Conservation (phyloP, 2,329 filamentous ascomycete genomes). For the Scleromitrula shiraiana region DNA sequence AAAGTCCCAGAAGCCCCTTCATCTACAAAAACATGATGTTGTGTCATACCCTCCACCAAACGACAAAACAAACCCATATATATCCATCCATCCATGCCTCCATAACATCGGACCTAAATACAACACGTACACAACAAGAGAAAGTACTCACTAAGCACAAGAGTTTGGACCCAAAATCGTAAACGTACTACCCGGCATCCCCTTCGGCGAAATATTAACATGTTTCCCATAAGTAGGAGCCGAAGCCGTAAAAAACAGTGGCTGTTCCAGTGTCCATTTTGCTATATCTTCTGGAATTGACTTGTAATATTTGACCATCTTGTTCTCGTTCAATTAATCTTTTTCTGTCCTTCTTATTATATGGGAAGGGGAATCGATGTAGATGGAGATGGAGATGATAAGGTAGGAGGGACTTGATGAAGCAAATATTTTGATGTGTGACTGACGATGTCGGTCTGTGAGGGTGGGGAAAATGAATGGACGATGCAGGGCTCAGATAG, state of each 20-base stretch:
- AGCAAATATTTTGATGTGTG: too few relatives aligned
- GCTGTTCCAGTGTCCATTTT: conserved; percentile 58
- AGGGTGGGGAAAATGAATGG: too few relatives aligned
- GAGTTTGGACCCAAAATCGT: conserved; percentile 46
- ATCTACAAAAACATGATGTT: too few relatives aligned
- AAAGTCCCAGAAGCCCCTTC: too few relatives aligned
- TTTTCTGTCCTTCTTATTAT: too few relatives aligned
- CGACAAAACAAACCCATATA: not conserved
- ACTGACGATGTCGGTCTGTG: too few relatives aligned
- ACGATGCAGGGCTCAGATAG: too few relatives aligned
- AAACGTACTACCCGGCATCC: conserved; percentile 54
- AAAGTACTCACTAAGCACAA: not conserved
- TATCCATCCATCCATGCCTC: not conserved
- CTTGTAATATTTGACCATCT: conserved; percentile 32
- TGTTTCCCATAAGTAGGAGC: conserved; percentile 60
- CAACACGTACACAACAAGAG: not conserved
- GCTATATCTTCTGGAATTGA: conserved; percentile 47
- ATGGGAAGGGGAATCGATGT: too few relatives aligned
- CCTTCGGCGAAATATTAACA: conserved; percentile 75
- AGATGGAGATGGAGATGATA: too few relatives aligned
- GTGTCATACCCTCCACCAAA: too few relatives aligned
- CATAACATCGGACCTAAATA: not conserved
- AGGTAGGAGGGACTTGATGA: too few relatives aligned
- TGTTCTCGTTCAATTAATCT: too few relatives aligned
- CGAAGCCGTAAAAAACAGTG: conserved; percentile 68